A percentile compares a stretch with the other conserved stretches of the same genome.
phyloP scores from a whole-genome alignment of 768 basidiomycete species.

The Russula griseocarnosa region DNA sequence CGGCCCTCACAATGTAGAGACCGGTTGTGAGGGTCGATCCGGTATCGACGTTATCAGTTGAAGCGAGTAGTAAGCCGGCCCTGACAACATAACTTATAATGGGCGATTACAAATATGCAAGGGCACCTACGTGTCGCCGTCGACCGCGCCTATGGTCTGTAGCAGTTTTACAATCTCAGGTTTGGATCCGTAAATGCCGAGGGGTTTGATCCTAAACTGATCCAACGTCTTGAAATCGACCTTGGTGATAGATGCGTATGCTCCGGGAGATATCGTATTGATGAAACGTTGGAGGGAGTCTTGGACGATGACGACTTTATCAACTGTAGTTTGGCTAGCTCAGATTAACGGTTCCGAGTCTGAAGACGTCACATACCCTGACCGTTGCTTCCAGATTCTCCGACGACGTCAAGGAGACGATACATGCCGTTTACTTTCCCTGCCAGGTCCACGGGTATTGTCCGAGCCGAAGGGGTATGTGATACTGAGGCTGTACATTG shows the following conservation, averaged over 20 bases:
- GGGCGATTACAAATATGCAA: not conserved
- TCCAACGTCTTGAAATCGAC: constrained; percentile 56
- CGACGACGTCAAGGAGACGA: constrained; percentile 51
- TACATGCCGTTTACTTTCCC: constrained; percentile 44
- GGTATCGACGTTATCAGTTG: constrained; percentile 21
- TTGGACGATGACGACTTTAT: constrained; percentile 59
- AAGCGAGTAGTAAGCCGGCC: constrained; percentile 24
- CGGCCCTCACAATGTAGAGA: constrained; percentile 41
- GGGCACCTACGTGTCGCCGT: constrained; percentile 40
- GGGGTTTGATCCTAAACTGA: constrained; percentile 42
- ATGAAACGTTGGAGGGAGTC: constrained; percentile 46
- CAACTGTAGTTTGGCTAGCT: constrained; percentile 37
- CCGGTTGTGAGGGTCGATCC: constrained; percentile 44
- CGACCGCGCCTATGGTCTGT: constrained; percentile 36
- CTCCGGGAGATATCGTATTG: constrained; percentile 47
- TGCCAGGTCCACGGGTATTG: not conserved
- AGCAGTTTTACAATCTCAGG: constrained; percentile 48
- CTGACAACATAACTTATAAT: constrained; percentile 20
- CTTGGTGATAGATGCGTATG: constrained; percentile 51
- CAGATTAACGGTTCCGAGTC: not conserved
- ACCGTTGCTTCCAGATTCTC: constrained; percentile 48
- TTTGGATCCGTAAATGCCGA: constrained; percentile 57
- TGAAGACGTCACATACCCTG: constrained; percentile 39
- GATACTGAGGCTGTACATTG: not conserved
- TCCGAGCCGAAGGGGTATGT: not conserved